Conservation (phyloP, 352 stramenopile genomes). For the Pseudoperonospora humuli region DNA sequence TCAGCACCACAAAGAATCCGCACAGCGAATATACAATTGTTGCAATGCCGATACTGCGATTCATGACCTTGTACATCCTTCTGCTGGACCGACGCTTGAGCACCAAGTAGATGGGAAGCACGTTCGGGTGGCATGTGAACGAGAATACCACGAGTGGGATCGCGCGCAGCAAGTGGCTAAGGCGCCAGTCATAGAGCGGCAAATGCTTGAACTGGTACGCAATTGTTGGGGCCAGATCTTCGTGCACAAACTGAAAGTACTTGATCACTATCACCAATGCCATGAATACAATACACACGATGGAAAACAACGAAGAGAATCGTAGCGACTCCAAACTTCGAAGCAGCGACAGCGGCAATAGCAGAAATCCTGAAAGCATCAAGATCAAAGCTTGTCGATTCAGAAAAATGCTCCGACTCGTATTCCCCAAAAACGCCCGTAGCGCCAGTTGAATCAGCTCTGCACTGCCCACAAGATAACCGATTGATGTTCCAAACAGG, state of each 20-base stretch:
- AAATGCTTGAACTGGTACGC: slow-evolving; percentile 69
- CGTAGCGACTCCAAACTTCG: slow-evolving; percentile 74
- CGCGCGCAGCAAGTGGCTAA: slow-evolving; percentile 55
- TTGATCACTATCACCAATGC: slow-evolving; percentile 82
- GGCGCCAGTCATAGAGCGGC: slow-evolving; percentile 56
- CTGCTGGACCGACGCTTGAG: slow-evolving; percentile 76
- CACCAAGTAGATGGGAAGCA: slow-evolving; percentile 84
- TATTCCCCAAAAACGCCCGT: slow-evolving; percentile 34
- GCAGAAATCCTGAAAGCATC: slow-evolving; percentile 48
- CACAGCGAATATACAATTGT: slow-evolving; percentile 71
- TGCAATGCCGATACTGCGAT: slow-evolving; percentile 73
- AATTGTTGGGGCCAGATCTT: slow-evolving; percentile 52
- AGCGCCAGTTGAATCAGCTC: slow-evolving; percentile 68
- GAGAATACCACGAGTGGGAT: slow-evolving; percentile 83
- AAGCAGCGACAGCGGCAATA: slow-evolving; percentile 77
- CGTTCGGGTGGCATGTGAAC: slow-evolving; percentile 85
- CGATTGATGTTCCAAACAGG: slow-evolving; percentile 81
- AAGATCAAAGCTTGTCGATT: slow-evolving; percentile 64
- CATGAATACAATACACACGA: slow-evolving; percentile 86
- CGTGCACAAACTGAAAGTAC: slow-evolving; percentile 84
- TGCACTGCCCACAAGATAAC: slow-evolving; percentile 74
- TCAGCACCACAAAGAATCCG: slow-evolving; percentile 78
- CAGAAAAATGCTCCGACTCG: slow-evolving; percentile 45
- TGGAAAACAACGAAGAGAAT: slow-evolving; percentile 85
- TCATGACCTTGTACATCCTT: slow-evolving; percentile 87